phyloP scores from a whole-genome alignment of 768 basidiomycete species.

The Filobasidium floriforme region DNA sequence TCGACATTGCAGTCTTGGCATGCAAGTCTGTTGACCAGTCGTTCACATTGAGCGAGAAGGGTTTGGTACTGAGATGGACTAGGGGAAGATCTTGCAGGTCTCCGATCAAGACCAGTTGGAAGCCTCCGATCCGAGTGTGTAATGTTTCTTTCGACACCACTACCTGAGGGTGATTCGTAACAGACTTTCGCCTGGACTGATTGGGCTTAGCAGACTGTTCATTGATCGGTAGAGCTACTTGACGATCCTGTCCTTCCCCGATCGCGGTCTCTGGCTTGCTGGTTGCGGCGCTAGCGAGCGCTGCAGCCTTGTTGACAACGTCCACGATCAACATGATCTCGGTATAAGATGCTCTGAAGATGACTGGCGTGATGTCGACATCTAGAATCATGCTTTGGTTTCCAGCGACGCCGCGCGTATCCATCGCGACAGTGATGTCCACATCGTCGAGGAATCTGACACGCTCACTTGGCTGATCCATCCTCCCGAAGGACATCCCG shows the following conservation, averaged over 20 bases:
- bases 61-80: constrained; percentile 76
- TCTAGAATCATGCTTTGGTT: constrained; percentile 73
- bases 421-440: constrained; percentile 76
- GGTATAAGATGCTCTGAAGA: constrained; percentile 89
- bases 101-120: constrained; percentile 86
- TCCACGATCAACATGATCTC: constrained; percentile 75
- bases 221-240: constrained; percentile 10
- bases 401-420: constrained; percentile 55
- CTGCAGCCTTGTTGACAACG: constrained; percentile 69
- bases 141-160: constrained; percentile 43
- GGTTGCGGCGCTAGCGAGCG: constrained; percentile 53
- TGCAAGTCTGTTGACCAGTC: constrained; percentile 92
- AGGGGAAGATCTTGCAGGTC: constrained; percentile 92
- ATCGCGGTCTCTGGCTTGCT: not conserved
- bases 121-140: constrained; percentile 77
- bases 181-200: too few relatives aligned
- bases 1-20: constrained; percentile 70
- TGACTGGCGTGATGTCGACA: constrained; percentile 67
- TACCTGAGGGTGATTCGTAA: constrained; percentile 30
- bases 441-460: constrained; percentile 90
- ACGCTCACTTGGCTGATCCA: constrained; percentile 73
- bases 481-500: constrained; percentile 87
- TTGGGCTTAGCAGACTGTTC: constrained; percentile 22
- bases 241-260: constrained; percentile 6
- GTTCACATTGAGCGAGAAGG: constrained; percentile 70